Evolutionary conservation across 2,329 filamentous ascomycete genomes (phyloP).

Genomic region (Rugonectria rugulosa): DNA sequence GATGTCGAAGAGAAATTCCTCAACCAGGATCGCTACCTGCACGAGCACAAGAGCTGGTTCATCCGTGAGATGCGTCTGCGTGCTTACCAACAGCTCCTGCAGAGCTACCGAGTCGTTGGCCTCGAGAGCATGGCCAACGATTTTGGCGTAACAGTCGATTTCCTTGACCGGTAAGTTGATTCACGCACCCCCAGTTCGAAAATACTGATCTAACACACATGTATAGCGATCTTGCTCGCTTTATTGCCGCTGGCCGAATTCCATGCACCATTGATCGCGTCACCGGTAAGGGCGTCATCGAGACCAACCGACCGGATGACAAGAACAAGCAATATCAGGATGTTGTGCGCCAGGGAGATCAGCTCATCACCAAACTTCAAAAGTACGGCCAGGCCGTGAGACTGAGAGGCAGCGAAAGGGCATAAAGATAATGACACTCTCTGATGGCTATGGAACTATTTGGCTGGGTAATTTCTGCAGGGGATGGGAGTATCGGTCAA

Average conservation of each 20-base stretch:
- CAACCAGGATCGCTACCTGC: constrained; percentile 90
- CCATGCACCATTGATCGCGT: constrained; percentile 98
- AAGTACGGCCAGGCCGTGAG: constrained; percentile 98
- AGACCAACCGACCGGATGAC: constrained; percentile 96
- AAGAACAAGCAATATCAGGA: constrained; percentile 99
- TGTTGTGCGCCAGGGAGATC: constrained; percentile 95
- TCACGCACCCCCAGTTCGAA: not conserved
- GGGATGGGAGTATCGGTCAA: constrained; percentile 12
- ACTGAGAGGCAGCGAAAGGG: constrained; percentile 91
- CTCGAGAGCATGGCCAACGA: constrained; percentile 96
- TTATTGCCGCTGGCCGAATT: constrained; percentile 93
- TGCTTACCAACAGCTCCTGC: constrained; percentile 94
- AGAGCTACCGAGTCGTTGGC: constrained; percentile 97
- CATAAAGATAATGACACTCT: constrained; percentile 55
- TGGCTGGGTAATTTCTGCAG: constrained; percentile 23
- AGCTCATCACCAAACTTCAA: constrained; percentile 97
- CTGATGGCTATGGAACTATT: constrained; percentile 7
- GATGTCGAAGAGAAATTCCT: constrained; percentile 94
- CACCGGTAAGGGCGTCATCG: constrained; percentile 93
- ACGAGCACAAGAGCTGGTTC: constrained; percentile 96
- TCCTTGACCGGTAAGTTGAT: constrained; percentile 81
- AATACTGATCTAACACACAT: constrained; percentile 11
- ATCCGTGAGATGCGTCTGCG: constrained; percentile 97
- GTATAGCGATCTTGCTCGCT: constrained; percentile 87
- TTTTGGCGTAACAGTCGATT: constrained; percentile 97